Percentiles rank a stretch among this genome's conserved stretches.
These are phyloP conservation scores for Capsicum pubescens DNA, from an alignment of 257 asterid species.

Conservation along the genomic window DNA sequence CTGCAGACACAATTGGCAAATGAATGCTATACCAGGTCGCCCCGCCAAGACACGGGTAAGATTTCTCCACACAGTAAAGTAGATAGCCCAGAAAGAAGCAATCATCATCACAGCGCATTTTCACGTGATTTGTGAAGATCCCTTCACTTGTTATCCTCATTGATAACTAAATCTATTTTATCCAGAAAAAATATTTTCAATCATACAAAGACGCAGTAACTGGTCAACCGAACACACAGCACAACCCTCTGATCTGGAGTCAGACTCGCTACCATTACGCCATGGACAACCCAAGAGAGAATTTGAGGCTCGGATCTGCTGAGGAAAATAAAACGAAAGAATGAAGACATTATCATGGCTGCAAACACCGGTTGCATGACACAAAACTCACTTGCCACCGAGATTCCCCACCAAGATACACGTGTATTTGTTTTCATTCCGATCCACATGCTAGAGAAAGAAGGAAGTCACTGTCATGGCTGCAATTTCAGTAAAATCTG, in stretches of 20 bases:
- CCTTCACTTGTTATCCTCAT: constrained; percentile 14
- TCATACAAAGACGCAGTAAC: background rate
- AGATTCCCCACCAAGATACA: background rate
- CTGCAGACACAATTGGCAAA: background rate
- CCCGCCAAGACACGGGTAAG: constrained; percentile 43
- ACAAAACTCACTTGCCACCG: constrained; percentile 18
- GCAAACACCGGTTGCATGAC: background rate
- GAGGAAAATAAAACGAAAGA: background rate
- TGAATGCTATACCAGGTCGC: constrained; percentile 23
- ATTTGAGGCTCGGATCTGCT: background rate
- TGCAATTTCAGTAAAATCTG: background rate
- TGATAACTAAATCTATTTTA: background rate
- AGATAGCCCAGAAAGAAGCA: constrained; percentile 18
- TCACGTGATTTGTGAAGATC: background rate
- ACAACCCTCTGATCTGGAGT: constrained; percentile 98
- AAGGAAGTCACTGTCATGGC: constrained; percentile 40
- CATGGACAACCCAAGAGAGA: background rate
- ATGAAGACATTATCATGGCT: background rate
- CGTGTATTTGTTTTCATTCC: background rate
- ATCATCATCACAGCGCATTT: constrained; percentile 35
- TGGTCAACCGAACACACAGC: background rate
- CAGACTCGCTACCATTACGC: constrained; percentile 62
- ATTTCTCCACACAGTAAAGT: constrained; percentile 7
- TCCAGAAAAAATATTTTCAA: background rate
- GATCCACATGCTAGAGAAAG: background rate